Evolutionary conservation across 2,329 filamentous ascomycete species (phyloP).

Genomic region (Pseudogymnoascus sp.): DNA sequence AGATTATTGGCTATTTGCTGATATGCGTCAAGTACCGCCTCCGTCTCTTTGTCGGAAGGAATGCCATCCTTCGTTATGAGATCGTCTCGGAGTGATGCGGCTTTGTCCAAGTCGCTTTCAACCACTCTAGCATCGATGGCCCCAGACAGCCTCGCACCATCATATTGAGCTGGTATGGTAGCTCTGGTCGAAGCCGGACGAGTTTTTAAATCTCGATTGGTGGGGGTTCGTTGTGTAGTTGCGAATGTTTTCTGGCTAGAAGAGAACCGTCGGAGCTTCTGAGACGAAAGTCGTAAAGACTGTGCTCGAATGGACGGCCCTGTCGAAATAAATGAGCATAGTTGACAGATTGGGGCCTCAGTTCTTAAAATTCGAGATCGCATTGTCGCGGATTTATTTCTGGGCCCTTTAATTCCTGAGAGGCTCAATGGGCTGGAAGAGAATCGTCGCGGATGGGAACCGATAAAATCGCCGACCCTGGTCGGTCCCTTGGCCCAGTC

Average conservation of each 20-base stretch:
- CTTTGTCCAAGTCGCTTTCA: slow-evolving; percentile 16
- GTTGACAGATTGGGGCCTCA: slow-evolving; percentile 34
- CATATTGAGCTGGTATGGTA: not conserved
- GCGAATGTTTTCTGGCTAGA: slow-evolving; percentile 14
- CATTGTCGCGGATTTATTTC: slow-evolving; percentile 26
- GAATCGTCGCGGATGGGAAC: not conserved
- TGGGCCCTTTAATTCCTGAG: not conserved
- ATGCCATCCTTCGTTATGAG: slow-evolving; percentile 17
- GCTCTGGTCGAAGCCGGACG: not conserved
- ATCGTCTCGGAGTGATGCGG: slow-evolving; percentile 16
- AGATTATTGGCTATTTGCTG: slow-evolving; percentile 19
- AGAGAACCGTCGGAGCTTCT: slow-evolving; percentile 16
- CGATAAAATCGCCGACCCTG: slow-evolving; percentile 1
- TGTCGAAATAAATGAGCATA: slow-evolving; percentile 32
- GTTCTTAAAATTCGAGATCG: slow-evolving; percentile 29
- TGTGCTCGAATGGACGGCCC: slow-evolving; percentile 6
- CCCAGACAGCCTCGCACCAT: not conserved
- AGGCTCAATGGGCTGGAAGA: slow-evolving; percentile 1
- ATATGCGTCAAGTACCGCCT: slow-evolving; percentile 17
- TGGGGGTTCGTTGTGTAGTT: slow-evolving; percentile 6
- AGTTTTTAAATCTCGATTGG: not conserved
- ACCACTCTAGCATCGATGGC: slow-evolving; percentile 16
- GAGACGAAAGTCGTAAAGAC: slow-evolving; percentile 13
- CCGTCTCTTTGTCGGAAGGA: slow-evolving; percentile 20
- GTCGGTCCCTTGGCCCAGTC: slow-evolving; percentile 1